Evolutionary conservation across 2,329 filamentous ascomycete genomes (phyloP), one percentile per base, ranked within the genome.

Genomic region (Tolypocladium amazonense): DNA sequence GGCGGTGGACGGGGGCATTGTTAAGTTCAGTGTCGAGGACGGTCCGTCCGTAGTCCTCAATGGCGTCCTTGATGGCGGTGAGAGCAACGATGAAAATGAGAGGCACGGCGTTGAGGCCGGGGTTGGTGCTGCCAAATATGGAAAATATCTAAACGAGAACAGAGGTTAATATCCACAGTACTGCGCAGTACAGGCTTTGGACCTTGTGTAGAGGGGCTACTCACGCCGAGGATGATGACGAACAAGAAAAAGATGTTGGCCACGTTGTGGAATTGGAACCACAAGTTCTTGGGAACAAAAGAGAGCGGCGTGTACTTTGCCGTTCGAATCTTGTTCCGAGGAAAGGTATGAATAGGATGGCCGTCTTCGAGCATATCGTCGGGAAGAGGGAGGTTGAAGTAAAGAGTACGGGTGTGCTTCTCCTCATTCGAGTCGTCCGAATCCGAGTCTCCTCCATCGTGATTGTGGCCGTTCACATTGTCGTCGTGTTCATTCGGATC

Each of bases 161-260:
- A 47, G 63, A 45, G 54, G 59, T 39, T 27, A 56, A n/a, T 15
- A 53, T 61, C 59, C 57, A 56, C 33, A n/a, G 9, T 30, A 52
- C 39, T 9, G 23, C 25, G 27, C n/a, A 33, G 27, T 7, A 35
- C 30, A 45, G 56, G 23, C 27, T 50, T 7, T 38, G 47, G 50
- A 39, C 37, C n/a, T 2, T 47, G 58, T 54, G 61, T 54, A 41
- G 30, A 47, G 33, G 52, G 54, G 39, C 20, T 56, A 72, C 92
- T 81, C 87, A 97, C 94, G 69, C 88, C 87, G 62, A 99, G 83
- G 70, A 99, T 96, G 71, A 97, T 92, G 68, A 93, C 83, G 76
- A 97, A 97, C 67, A 97, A 80, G 82, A 99, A 99, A 77, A 97
- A 99, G 58, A 97, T 88, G 74, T 99, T 99, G 70, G 94, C 94